Base-by-base conservation (phyloP, 306 rosid species). In the Benincasa hispida region DNA sequence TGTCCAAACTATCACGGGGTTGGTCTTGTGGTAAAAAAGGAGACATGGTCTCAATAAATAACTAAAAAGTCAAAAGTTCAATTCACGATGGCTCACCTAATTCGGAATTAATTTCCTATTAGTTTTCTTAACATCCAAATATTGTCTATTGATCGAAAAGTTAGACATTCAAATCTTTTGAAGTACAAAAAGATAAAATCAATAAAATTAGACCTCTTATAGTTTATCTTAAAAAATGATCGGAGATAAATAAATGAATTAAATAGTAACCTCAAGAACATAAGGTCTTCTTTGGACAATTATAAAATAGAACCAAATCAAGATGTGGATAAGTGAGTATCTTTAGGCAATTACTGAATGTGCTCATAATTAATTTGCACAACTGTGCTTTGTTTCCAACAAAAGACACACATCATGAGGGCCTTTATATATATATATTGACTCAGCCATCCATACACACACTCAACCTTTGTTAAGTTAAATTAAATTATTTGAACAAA, bases 251-350 rank as follows among this genome's bases (percentile, higher is more conserved):
- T 12, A 32, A 30, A 61, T 7, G 5, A 62, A 62, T 62, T 5
- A 65, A 65, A 65, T 30, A 32, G 24, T 32, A 34, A 63, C 48
- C 70, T 63, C n/a, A n/a, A n/a, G 0, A 63, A 1, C 17, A 35
- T 21, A 34, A 65, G 27, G 72, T 65, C 15, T 65, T 11, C 8
- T 9, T 63, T 32, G 47, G 72, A 19, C 1, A 19, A 65, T 28
- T 62, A 62, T 62, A 65, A 69, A 69, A 69, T 24, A 24, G 56
- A 69, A 69, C 2, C 14, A 69, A 69, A 69, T 69, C 35, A 69
- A 41, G 74, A 67, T 41, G 35, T 67, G 74, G 75, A 69, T 69
- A 45, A 45, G 56, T 42, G 75, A 69, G 75, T 45, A 42, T 69
- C 75, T 69, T 69, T 69, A 28, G 57, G 56, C 53, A 21, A 67